Evolutionary conservation across 108 stramenopile species (phyloP).

Genomic region (Cyclotella cryptica): DNA sequence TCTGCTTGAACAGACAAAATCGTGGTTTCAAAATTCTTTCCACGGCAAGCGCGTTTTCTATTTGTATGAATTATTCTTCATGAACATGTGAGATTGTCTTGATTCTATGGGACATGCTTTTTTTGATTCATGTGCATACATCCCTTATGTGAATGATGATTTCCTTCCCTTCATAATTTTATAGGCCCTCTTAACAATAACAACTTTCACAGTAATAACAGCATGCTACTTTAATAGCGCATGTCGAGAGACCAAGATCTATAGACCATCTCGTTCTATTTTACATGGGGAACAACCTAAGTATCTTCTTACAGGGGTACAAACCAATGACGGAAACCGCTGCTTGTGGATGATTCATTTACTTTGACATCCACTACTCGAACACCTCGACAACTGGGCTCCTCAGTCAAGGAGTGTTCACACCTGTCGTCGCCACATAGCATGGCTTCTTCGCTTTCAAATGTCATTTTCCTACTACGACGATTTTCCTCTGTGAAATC

Average conservation of each 20-base stretch:
- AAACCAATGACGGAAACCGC: slow-evolving; percentile 37
- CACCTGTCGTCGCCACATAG: background rate
- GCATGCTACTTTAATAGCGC: background rate
- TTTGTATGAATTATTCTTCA: too few relatives aligned
- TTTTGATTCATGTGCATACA: too few relatives aligned
- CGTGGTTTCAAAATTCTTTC: too few relatives aligned
- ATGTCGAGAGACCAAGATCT: background rate
- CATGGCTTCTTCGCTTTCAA: slow-evolving; percentile 47
- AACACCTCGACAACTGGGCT: slow-evolving; percentile 29
- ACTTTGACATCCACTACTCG: slow-evolving; percentile 24
- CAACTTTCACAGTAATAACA: background rate
- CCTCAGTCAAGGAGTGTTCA: background rate
- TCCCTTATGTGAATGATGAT: too few relatives aligned
- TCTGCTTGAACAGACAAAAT: too few relatives aligned
- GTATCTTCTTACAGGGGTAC: slow-evolving; percentile 17
- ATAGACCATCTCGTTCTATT: background rate
- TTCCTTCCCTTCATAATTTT: too few relatives aligned
- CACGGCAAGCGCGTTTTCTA: too few relatives aligned
- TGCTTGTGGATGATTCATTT: background rate
- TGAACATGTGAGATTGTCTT: too few relatives aligned
- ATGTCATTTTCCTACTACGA: slow-evolving; percentile 37
- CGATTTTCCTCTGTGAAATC: background rate
- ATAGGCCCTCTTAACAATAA: too few relatives aligned
- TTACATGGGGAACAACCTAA: background rate
- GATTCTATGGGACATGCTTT: too few relatives aligned